These are phyloP conservation scores for Solanum aculeatissimum DNA, from an alignment of 305 asterid genomes.

Conservation along the genomic window DNA sequence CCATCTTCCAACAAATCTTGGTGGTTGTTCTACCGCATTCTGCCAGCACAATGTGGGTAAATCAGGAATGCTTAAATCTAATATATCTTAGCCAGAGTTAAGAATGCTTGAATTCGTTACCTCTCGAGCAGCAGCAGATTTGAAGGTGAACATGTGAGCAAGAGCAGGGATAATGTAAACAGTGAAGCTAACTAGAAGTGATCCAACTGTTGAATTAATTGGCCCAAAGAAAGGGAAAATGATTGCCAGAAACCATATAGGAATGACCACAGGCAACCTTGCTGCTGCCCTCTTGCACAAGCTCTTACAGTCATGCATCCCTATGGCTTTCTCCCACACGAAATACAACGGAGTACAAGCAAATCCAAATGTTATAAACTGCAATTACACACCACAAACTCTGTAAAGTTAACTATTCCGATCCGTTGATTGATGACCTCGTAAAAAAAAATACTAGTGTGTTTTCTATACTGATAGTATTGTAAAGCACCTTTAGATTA, in stretches of 20 bases:
- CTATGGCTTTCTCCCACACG: not conserved
- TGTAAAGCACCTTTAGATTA: not conserved
- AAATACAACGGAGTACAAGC: not conserved
- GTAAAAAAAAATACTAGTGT: not conserved
- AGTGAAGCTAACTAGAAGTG: constrained; percentile 44
- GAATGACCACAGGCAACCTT: constrained; percentile 36
- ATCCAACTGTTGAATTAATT: constrained; percentile 39
- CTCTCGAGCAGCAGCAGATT: constrained; percentile 36
- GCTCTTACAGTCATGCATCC: constrained; percentile 9
- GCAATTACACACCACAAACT: not conserved
- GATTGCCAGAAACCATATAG: constrained; percentile 47
- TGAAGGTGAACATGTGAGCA: constrained; percentile 37
- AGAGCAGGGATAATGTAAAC: constrained; percentile 39
- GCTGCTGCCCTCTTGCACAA: constrained; percentile 35
- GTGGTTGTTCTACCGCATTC: constrained; percentile 90
- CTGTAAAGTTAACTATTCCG: too few species aligned
- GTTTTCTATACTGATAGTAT: not conserved
- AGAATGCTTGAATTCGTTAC: constrained; percentile 8
- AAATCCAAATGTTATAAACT: constrained; percentile 1
- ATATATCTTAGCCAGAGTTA: too few species aligned
- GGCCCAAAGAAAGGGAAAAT: constrained; percentile 50
- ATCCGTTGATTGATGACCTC: not conserved
- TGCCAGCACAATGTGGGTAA: too few species aligned
- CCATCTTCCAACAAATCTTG: constrained; percentile 76
- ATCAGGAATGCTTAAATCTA: too few species aligned